These are phyloP conservation scores for Cercophora sp. DNA, from an alignment of 495 filamentous ascomycete genomes.

Conservation along the genomic window DNA sequence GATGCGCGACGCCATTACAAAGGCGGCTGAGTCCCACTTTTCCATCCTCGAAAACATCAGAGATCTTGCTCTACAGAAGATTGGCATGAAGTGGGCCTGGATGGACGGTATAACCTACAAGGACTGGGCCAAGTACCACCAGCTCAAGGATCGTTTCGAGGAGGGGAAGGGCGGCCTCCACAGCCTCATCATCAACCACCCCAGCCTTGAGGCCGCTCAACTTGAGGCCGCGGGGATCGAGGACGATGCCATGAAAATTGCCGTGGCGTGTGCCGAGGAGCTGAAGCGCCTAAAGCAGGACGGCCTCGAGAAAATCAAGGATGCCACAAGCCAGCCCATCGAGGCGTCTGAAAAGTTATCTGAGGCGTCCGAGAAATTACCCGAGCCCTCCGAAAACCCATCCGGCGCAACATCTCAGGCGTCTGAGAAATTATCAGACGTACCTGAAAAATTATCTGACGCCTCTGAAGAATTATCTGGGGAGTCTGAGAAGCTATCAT, in stretches of 20 bases:
- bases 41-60: conserved; percentile 78
- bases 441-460: no score
- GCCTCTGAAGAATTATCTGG: no score
- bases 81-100: conserved; percentile 97
- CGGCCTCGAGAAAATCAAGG: conserved; percentile 11
- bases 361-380: conserved; percentile 9
- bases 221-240: conserved; percentile 65
- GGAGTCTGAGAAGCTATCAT: no score
- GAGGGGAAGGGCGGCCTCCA: conserved; percentile 82
- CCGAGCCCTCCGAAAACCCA: no score
- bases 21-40: conserved; percentile 76
- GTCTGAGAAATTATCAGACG: no score
- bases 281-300: conserved; percentile 75
- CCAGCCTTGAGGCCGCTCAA: conserved; percentile 66
- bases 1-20: conserved; percentile 61
- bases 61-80: conserved; percentile 86
- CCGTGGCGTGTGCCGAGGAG: conserved; percentile 78
- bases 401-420: no score
- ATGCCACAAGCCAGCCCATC: conserved; percentile 18
- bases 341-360: conserved; percentile 6
- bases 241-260: conserved; percentile 71
- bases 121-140: conserved; percentile 90
- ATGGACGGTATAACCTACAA: conserved; percentile 94
- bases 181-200: conserved; percentile 64
- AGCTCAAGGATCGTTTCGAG: conserved; percentile 75